Base-by-base conservation (phyloP, 148 eudicot species). In the Rhododendron ferrugineum region DNA sequence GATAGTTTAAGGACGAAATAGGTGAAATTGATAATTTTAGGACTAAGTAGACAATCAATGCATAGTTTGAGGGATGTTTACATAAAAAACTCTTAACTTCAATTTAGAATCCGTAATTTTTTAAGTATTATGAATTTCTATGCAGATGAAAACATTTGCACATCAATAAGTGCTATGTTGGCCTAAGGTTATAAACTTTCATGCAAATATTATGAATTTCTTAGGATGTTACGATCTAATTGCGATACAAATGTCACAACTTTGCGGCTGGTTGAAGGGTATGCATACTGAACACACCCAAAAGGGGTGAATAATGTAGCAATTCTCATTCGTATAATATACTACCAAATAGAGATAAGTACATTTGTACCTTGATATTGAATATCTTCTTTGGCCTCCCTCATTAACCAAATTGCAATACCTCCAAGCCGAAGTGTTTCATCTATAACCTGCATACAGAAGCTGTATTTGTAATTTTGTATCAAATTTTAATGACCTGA, bases 401-500 rank as follows among this genome's bases (percentile, higher is more conserved):
- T 90, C 93, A 92, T 92, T 82, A 92, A 80, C 93, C 93, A 92
- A 84, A 92, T 92, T 22, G 93, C 93, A 72, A 92, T 92, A 23
- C 93, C 93, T 22, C 92, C 93, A 14, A 90, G 83, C 23, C 93
- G 89, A 62, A 92, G 91, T 10, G 92, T 90, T 87, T 92, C 93
- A 81, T 92, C 93, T 14, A 92, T 92, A 46, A 92, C 93, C 93
- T 92, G 89, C 49, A 20, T 23, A 34, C 56, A 56, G 14, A 28
- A 15, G 30, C 18, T 26, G 74, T 37, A 10, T 47, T 49, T 14
- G 42, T 40, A 40, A 40, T 40, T 37, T 40, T 40, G 37, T 14
- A 79, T 49, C 36, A 79, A 79, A 79, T 28, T n/a, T 1, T 79
- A 28, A 78, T 2, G 54, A 26, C 16, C 80, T 44, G 4, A 7